A percentile compares a stretch with the other conserved stretches of the same genome.
Evolutionary conservation across 176 grass and related monocot species (phyloP).

Genomic region (Hordeum marinum): DNA sequence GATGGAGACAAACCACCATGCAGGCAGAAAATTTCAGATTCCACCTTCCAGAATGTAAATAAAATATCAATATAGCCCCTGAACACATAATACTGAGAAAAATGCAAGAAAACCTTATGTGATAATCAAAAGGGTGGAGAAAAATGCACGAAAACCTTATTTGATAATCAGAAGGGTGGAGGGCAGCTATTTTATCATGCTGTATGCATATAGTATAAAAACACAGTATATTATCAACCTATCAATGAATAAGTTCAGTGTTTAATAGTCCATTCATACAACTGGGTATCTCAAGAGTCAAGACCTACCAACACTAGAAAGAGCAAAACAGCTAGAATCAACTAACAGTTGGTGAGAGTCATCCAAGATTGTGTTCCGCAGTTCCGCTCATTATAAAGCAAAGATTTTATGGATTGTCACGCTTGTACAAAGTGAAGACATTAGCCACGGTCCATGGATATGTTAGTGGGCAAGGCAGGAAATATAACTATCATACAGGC

Average conservation of each 20-base stretch:
- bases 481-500: background rate
- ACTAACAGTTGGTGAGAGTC: background rate
- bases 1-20: constrained; percentile 95
- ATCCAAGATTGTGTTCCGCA: background rate
- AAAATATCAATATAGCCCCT: constrained; percentile 6
- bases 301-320: background rate
- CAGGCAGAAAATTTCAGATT: constrained; percentile 97
- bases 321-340: background rate
- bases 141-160: background rate
- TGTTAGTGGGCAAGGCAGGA: background rate
- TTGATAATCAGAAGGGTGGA: background rate
- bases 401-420: background rate
- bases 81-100: background rate
- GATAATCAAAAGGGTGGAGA: background rate
- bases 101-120: background rate
- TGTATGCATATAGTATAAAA: background rate
- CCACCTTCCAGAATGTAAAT: constrained; percentile 56
- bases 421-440: background rate
- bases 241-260: background rate
- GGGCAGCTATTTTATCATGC: background rate
- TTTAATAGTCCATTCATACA: constrained; percentile 20
- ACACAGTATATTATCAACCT: background rate
- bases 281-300: background rate
- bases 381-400: background rate
- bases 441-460: background rate